These are phyloP conservation scores for Acanthamoeba lugdunensis DNA, from an alignment of 208 protist species.

Conservation along the genomic window DNA sequence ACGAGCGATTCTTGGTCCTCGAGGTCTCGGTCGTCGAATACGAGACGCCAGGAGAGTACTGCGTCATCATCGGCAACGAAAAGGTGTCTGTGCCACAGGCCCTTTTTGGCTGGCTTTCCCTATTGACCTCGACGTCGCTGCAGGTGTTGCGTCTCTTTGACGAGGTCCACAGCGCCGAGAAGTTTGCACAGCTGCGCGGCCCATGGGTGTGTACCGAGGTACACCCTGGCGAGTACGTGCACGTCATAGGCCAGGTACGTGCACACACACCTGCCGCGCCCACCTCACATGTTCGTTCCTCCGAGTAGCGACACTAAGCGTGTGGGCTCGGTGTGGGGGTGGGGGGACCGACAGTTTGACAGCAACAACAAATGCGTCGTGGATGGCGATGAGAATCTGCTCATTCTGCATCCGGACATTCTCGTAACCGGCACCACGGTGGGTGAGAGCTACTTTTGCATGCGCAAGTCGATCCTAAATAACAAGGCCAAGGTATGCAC, in stretches of 20 bases:
- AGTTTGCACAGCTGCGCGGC: constrained; percentile 48
- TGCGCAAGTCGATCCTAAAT: constrained; percentile 47
- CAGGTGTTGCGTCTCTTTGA: constrained; percentile 59
- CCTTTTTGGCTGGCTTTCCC: not conserved
- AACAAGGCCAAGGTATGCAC: constrained; percentile 58
- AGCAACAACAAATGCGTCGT: constrained; percentile 7
- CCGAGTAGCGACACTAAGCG: not conserved
- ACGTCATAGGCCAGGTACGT: constrained; percentile 51
- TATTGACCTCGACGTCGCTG: too few relatives aligned
- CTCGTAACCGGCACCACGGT: constrained; percentile 64
- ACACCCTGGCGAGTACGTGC: constrained; percentile 55
- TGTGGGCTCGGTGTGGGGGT: not conserved
- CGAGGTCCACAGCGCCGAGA: not conserved
- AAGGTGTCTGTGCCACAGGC: constrained; percentile 25
- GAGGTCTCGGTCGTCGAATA: constrained; percentile 19
- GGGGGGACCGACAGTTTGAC: not conserved
- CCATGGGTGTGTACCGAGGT: constrained; percentile 25
- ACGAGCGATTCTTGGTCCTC: constrained; percentile 53
- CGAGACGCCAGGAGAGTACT: not conserved
- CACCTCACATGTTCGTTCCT: not conserved
- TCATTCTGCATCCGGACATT: constrained; percentile 65
- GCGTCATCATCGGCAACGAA: constrained; percentile 12
- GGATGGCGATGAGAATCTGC: constrained; percentile 50
- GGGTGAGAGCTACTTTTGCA: constrained; percentile 71
- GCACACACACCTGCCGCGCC: not conserved